Conservation (phyloP, 2,329 filamentous ascomycete species). For the Acephala macrosclerotiorum region DNA sequence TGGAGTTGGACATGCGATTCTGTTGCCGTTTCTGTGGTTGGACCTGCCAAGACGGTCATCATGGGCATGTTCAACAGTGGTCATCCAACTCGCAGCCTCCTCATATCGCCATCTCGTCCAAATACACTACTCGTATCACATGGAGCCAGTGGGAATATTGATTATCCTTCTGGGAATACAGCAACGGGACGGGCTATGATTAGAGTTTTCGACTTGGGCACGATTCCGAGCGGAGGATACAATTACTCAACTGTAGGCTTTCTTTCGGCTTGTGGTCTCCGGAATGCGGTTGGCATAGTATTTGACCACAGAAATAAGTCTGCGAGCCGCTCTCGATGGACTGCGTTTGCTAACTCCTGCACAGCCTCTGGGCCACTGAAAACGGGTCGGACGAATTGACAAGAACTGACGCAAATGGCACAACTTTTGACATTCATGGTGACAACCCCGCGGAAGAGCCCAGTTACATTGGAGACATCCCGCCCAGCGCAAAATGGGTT, state of each 20-base stretch:
- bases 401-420: conserved; percentile 20
- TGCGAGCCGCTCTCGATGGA: not conserved
- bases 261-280: conserved; percentile 29
- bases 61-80: conserved; percentile 30
- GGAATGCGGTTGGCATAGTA: conserved; percentile 33
- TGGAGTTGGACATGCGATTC: conserved; percentile 30
- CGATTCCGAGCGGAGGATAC: conserved; percentile 25
- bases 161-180: conserved; percentile 24
- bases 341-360: conserved; percentile 9
- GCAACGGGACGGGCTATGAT: conserved; percentile 28
- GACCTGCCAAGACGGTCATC: conserved; percentile 17
- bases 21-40: conserved; percentile 12
- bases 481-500: conserved; percentile 30
- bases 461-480: conserved; percentile 32
- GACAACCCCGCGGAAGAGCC: conserved; percentile 34
- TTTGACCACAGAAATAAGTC: conserved; percentile 32
- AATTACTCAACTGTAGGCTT: conserved; percentile 30
- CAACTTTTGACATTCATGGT: conserved; percentile 26
- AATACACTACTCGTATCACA: conserved; percentile 32
- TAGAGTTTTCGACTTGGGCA: conserved; percentile 32
- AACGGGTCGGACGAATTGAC: conserved; percentile 25
- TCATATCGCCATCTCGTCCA: conserved; percentile 25
- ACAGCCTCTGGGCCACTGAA: conserved; percentile 28
- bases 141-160: conserved; percentile 31
- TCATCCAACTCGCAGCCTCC: conserved; percentile 29